Base-by-base conservation (phyloP, 306 rosid species). In the Fragaria iinumae region DNA sequence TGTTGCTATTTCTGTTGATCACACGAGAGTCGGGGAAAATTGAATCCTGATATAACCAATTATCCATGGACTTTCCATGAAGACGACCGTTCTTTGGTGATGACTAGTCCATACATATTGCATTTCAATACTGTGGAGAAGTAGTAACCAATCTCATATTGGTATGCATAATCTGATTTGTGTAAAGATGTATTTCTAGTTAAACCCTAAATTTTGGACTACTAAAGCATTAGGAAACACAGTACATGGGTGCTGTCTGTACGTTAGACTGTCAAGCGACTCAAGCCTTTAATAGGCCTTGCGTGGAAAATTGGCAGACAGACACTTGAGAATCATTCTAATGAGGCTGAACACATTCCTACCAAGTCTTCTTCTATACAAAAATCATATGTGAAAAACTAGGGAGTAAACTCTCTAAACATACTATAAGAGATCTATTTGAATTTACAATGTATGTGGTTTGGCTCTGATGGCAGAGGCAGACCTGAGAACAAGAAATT, bases 381-480 rank as follows among this genome's bases (percentile, higher is more conserved):
- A 1, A 1, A 29, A 29, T 7, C 44, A 34, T 64, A 8, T 32
- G 67, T 1, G 1, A 64, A 17, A 64, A 63, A 64, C 5, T 34
- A 8, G 3, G 55, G 12, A 47, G 44, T 21, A 23, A 57, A 29
- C 39, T 25, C 44, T 41, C 48, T 29, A 44, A 13, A 21, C 38
- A 32, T n/a, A 18, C 76, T 69, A 21, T 50, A 60, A 59, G 8
- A 13, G 6, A 59, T 39, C 76, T 70, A 43, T 47, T 47, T 71
- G 48, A 75, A 80, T 69, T 81, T 76, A 76, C 84, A 76, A 23
- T 20, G 38, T 73, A 80, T 50, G 36, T 60, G 29, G 29, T 9
- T 59, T 17, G 44, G 44, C 44, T 3, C 14, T 38, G 29, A 60
- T 60, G 38, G 12, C 18, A 60, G 45, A 60, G 29, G 32, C 50